Evolutionary conservation across 306 rosid genomes (phyloP).

Genomic region (Cajanus cajan): DNA sequence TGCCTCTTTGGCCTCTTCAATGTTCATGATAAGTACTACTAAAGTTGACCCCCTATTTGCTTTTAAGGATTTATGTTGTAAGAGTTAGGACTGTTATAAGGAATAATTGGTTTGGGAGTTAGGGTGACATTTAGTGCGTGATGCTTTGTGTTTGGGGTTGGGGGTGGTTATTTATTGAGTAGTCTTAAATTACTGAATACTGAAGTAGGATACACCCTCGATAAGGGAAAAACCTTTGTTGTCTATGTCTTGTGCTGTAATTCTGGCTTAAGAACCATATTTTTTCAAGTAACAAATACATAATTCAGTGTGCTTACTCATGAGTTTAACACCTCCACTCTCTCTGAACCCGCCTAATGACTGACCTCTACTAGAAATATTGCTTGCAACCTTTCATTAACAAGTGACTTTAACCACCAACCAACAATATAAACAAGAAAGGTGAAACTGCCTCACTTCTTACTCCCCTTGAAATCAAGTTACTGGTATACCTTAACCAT

Average conservation of each 20-base stretch:
- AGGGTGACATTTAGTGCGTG: background rate
- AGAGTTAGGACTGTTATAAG: background rate
- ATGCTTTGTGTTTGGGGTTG: background rate
- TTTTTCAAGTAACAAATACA: background rate
- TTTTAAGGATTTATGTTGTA: constrained; percentile 3
- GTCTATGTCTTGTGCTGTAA: background rate
- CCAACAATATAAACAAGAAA: background rate
- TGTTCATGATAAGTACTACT: background rate
- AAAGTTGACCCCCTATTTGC: background rate
- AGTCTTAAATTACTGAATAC: background rate
- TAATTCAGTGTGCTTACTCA: background rate
- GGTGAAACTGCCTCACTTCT: background rate
- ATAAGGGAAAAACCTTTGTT: background rate
- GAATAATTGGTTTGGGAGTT: background rate
- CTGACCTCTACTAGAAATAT: background rate
- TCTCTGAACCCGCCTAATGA: background rate
- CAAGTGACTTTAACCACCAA: background rate
- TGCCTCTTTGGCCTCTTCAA: background rate
- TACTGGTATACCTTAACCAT: background rate
- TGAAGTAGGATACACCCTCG: background rate
- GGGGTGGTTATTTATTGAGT: background rate
- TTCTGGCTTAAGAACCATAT: background rate
- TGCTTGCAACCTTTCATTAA: background rate
- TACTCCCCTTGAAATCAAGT: background rate
- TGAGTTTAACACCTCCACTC: background rate